These are phyloP conservation scores for Clonostachys byssicola DNA, from an alignment of 2,329 filamentous ascomycete genomes.

Conservation along the genomic window DNA sequence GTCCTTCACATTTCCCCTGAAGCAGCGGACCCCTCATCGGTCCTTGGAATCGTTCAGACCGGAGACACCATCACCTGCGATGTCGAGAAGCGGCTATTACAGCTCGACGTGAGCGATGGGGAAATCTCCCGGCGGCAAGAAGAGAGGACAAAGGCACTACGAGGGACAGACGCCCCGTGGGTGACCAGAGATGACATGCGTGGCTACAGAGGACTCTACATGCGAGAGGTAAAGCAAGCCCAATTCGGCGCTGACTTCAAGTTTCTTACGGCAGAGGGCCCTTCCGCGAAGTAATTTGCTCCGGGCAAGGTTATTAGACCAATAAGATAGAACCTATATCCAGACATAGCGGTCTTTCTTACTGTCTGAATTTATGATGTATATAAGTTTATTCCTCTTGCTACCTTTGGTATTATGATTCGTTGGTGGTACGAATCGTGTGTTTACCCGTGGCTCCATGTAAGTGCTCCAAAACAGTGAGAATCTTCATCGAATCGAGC, in stretches of 20 bases:
- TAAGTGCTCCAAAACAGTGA: too few relatives aligned
- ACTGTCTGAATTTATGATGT: too few relatives aligned
- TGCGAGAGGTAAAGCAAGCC: slow-evolving; percentile 56
- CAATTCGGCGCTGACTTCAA: slow-evolving; percentile 57
- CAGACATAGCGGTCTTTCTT: too few relatives aligned
- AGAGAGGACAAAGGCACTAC: slow-evolving; percentile 49
- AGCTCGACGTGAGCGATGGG: slow-evolving; percentile 59
- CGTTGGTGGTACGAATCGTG: too few relatives aligned
- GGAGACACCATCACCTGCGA: slow-evolving; percentile 80
- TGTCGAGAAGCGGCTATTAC: slow-evolving; percentile 59
- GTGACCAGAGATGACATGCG: slow-evolving; percentile 31
- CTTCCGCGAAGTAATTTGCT: background rate
- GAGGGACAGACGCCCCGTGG: slow-evolving; percentile 22
- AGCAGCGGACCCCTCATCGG: slow-evolving; percentile 70
- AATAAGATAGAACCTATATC: too few relatives aligned
- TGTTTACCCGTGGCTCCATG: too few relatives aligned
- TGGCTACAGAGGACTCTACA: slow-evolving; percentile 56
- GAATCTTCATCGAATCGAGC: too few relatives aligned
- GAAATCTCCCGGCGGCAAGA: slow-evolving; percentile 61
- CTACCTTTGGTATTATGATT: too few relatives aligned
- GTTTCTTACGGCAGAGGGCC: slow-evolving; percentile 47
- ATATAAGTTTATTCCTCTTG: too few relatives aligned
- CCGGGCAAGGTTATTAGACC: too few relatives aligned
- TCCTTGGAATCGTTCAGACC: slow-evolving; percentile 70
- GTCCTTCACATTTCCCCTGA: slow-evolving; percentile 86